These are phyloP conservation scores for Pisolithus orientalis DNA, from an alignment of 768 basidiomycete species.

Conservation along the genomic window DNA sequence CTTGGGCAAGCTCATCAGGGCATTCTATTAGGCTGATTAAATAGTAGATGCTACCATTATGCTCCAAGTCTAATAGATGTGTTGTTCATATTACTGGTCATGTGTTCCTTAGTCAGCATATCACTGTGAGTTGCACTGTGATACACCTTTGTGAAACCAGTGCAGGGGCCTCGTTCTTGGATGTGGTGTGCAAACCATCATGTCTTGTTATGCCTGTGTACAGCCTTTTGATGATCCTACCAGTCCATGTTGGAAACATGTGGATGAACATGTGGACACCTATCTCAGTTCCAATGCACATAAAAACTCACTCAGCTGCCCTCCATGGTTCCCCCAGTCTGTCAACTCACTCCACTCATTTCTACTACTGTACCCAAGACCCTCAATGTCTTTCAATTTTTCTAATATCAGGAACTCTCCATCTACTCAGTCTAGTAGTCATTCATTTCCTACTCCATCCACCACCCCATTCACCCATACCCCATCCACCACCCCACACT, in stretches of 20 bases:
- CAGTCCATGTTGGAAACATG: too few relatives aligned
- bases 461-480: neutral
- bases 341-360: neutral
- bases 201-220: neutral
- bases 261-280: too few relatives aligned
- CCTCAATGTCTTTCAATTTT: neutral
- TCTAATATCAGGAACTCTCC: neutral
- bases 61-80: neutral
- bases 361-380: neutral
- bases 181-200: neutral
- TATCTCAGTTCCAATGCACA: neutral
- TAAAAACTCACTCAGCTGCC: neutral
- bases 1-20: neutral
- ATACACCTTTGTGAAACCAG: neutral
- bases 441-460: neutral
- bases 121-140: neutral
- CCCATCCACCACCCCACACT: too few relatives aligned
- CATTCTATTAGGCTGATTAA: neutral
- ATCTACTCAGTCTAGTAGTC: neutral
- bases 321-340: neutral
- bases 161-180: too few relatives aligned
- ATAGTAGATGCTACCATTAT: neutral
- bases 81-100: neutral
- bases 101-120: neutral
- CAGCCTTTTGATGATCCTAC: neutral